Conservation (phyloP, 1,139 yeast genomes). For the Pichia sp. region DNA sequence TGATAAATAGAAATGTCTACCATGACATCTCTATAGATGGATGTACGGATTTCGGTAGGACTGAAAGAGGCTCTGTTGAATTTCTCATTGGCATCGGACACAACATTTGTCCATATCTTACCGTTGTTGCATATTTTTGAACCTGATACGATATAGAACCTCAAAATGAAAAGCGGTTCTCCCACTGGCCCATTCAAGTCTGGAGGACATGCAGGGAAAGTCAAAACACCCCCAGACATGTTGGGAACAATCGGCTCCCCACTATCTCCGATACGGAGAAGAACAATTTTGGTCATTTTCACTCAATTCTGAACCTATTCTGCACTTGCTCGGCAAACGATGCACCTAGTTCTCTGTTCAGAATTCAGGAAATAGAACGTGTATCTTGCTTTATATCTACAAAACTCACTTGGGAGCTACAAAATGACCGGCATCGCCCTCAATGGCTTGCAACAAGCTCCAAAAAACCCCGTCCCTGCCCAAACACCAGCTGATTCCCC, state of each 20-base stretch:
- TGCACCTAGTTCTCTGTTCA: background rate
- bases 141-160: conserved; percentile 70
- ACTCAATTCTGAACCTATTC: background rate
- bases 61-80: conserved; percentile 58
- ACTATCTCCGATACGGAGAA: conserved; percentile 47
- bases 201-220: conserved; percentile 56
- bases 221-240: conserved; percentile 51
- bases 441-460: background rate
- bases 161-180: conserved; percentile 50
- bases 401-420: background rate
- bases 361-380: no score
- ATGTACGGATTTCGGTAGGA: conserved; percentile 42
- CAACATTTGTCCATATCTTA: conserved; percentile 69
- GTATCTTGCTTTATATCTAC: no score
- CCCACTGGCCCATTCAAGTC: conserved; percentile 38
- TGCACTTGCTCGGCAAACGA: background rate
- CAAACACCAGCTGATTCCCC: background rate
- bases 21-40: conserved; percentile 56
- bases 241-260: conserved; percentile 52
- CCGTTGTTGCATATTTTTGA: conserved; percentile 72
- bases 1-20: conserved; percentile 56
- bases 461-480: background rate
- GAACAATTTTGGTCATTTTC: conserved; percentile 34
- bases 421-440: background rate
- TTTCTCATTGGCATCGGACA: conserved; percentile 36